Evolutionary conservation across 345 rosid genomes (phyloP).

Genomic region (Carallia pectinifolia): DNA sequence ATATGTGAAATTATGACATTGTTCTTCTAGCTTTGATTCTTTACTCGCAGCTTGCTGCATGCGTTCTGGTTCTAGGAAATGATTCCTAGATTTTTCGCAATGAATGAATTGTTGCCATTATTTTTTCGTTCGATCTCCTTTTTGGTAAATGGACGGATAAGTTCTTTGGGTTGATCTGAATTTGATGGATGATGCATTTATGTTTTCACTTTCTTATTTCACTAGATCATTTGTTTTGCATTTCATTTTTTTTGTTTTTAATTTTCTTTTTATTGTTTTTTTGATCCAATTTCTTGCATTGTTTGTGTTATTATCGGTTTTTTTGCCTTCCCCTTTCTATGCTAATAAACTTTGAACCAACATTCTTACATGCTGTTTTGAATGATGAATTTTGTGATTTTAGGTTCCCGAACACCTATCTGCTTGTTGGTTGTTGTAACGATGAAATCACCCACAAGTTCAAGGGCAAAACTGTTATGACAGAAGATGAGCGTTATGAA

Average conservation of each 20-base stretch:
- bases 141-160: too few species aligned
- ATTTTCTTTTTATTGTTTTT: neutral
- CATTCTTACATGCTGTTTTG: neutral
- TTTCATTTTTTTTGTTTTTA: neutral
- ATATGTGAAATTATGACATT: too few species aligned
- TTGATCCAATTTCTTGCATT: neutral
- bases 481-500: slow-evolving; percentile 59
- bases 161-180: too few species aligned
- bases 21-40: too few species aligned
- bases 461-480: slow-evolving; percentile 79
- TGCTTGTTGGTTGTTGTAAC: slow-evolving; percentile 69
- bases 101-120: too few species aligned
- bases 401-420: slow-evolving; percentile 64
- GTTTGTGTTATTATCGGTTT: neutral
- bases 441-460: slow-evolving; percentile 55
- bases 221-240: neutral
- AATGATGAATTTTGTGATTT: neutral
- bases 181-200: too few species aligned
- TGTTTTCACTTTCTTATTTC: neutral
- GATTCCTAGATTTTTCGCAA: too few species aligned
- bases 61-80: too few species aligned
- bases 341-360: neutral
- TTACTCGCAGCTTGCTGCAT: too few species aligned
- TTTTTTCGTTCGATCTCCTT: too few species aligned
- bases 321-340: neutral